Percentiles rank a stretch among this genome's conserved stretches.
phyloP scores from a whole-genome alignment of 805 yeast species.

The Clavispora fructus region DNA sequence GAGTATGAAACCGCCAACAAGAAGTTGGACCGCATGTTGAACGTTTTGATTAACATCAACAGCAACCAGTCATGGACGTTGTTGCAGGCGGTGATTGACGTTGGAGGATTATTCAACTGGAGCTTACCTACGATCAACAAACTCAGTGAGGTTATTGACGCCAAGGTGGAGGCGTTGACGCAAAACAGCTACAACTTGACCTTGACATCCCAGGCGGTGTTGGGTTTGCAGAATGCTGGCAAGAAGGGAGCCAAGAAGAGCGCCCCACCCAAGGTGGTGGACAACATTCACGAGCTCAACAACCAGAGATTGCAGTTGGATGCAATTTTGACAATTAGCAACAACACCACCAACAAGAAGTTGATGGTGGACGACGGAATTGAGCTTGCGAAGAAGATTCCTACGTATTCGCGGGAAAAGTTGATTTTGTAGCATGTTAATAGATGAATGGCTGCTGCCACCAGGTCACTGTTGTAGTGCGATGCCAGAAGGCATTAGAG shows the following conservation, averaged over 20 bases:
- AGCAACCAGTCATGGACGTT: conserved; percentile 55
- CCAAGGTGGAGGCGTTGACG: conserved; percentile 42
- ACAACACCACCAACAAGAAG: conserved; percentile 22
- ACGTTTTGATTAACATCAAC: conserved; percentile 25
- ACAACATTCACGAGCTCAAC: conserved; percentile 24
- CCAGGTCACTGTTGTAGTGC: background rate
- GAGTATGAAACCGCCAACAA: conserved; percentile 20
- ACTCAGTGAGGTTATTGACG: conserved; percentile 40
- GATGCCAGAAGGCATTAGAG: too few relatives aligned
- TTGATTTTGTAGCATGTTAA: conserved; percentile 26
- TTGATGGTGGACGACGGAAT: conserved; percentile 23
- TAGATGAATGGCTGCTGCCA: background rate
- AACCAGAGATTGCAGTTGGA: conserved; percentile 27
- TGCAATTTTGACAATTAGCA: conserved; percentile 28
- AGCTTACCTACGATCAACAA: conserved; percentile 44
- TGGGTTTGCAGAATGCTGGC: conserved; percentile 17
- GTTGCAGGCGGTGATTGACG: conserved; percentile 63
- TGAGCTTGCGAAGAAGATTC: conserved; percentile 38
- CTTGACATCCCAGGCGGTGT: conserved; percentile 41
- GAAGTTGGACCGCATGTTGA: conserved; percentile 36
- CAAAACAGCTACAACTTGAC: conserved; percentile 42
- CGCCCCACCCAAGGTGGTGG: conserved; percentile 11
- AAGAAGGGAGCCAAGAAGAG: conserved; percentile 23
- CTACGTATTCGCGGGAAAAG: conserved; percentile 51
- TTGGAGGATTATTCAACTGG: conserved; percentile 69